Conservation (phyloP, 192 early-diverging fungal species). For the Podochytrium sp. region DNA sequence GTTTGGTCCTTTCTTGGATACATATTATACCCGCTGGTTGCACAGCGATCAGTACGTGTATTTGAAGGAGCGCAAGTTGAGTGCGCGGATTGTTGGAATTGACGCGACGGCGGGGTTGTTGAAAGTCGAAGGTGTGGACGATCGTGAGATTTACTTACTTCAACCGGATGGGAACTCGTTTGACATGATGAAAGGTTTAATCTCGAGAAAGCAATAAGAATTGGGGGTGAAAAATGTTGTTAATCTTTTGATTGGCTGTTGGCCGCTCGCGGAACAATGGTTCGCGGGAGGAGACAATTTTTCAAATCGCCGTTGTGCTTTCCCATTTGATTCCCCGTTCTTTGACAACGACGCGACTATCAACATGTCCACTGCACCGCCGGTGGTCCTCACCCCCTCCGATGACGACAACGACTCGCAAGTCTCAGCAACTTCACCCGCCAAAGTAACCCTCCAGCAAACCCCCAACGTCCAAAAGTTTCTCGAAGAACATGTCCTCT, state of each 20-base stretch:
- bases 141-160: slow-evolving; percentile 62
- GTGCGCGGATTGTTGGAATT: slow-evolving; percentile 77
- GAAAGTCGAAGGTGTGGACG: slow-evolving; percentile 65
- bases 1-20: slow-evolving; percentile 72
- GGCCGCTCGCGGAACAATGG: too few relatives aligned
- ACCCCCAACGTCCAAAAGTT: slow-evolving; percentile 34
- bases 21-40: slow-evolving; percentile 88
- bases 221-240: too few relatives aligned
- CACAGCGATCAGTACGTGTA: slow-evolving; percentile 59
- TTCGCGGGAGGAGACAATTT: too few relatives aligned
- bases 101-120: slow-evolving; percentile 74
- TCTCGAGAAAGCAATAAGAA: slow-evolving; percentile 68
- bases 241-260: too few relatives aligned
- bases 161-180: slow-evolving; percentile 98
- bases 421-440: too few relatives aligned
- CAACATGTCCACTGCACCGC: too few relatives aligned
- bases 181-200: slow-evolving; percentile 94
- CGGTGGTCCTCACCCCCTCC: too few relatives aligned
- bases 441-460: too few relatives aligned
- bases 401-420: too few relatives aligned
- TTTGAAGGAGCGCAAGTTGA: slow-evolving; percentile 44
- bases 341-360: too few relatives aligned
- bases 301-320: too few relatives aligned
- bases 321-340: too few relatives aligned
- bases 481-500: slow-evolving; percentile 51